Percentiles rank a stretch among this genome's conserved stretches.
phyloP scores from a whole-genome alignment of 805 yeast species.

The Myxozyma mucilagina region DNA sequence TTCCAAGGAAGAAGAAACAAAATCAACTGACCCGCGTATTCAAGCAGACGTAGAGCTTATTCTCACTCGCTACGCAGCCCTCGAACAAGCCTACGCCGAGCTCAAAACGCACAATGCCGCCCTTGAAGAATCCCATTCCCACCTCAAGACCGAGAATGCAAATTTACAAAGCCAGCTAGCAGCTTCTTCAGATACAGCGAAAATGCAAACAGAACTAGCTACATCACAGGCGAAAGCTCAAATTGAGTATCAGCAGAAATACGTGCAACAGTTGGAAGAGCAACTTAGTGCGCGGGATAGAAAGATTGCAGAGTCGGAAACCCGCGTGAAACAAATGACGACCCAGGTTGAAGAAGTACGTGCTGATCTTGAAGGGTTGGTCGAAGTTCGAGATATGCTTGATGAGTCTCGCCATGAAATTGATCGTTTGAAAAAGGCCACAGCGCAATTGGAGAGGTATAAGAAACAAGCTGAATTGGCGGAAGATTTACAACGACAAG shows the following conservation, averaged over 20 bases:
- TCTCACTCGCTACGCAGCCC: conserved; percentile 1
- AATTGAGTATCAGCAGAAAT: conserved; percentile 23
- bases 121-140: conserved; percentile 6
- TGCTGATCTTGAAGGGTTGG: conserved; percentile 9
- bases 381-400: conserved; percentile 12
- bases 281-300: conserved; percentile 16
- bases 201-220: conserved; percentile 21
- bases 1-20: background rate
- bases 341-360: conserved; percentile 17
- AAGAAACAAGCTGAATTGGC: conserved; percentile 18
- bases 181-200: background rate
- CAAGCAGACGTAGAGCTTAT: conserved; percentile 5
- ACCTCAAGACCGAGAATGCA: background rate
- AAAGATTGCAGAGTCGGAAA: conserved; percentile 15
- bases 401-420: conserved; percentile 29
- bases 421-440: conserved; percentile 16
- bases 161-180: background rate
- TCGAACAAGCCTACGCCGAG: conserved; percentile 14
- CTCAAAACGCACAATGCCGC: conserved; percentile 10
- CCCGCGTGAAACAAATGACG: background rate
- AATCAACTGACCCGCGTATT: background rate
- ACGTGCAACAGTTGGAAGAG: conserved; percentile 27
- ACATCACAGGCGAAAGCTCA: conserved; percentile 17
- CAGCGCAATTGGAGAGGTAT: conserved; percentile 22
- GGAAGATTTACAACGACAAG: conserved; percentile 13